Base-by-base conservation (phyloP, 352 stramenopile genomes). In the Phytopythium delawarense region DNA sequence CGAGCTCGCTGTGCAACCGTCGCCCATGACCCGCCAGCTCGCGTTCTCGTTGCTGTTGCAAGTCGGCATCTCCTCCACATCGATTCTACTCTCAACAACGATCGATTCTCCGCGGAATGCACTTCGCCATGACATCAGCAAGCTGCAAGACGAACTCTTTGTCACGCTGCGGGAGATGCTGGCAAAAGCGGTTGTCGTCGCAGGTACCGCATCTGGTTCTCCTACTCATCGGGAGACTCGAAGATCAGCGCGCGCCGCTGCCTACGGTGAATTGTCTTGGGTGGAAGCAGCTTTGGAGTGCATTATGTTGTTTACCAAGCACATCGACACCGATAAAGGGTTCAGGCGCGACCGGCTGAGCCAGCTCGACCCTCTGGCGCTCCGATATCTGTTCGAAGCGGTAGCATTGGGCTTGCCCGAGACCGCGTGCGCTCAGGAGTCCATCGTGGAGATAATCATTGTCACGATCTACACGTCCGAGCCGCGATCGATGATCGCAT, bases 161-260 rank as follows among this genome's bases (percentile, higher is more conserved):
- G 64, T 65, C 12, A 25, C 81, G 40, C 66, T 84, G 35, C 44
- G 67, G 42, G 75, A 87, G 46, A 87, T 84, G 75, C 39, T 87
- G 20, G 59, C 53, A 34, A 87, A 83, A 30, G 66, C 70, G 0
- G 69, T 80, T 1, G 64, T 78, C 8, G 64, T 87, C 21, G 74
- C 68, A 1, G 65, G 64, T 45, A 70, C 66, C 0, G 63, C 70
- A 23, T 44, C 63, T 21, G 39, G 20, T 25, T 51, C 28, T 4
- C 34, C 64, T 16, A 12, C 48, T 8, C 37, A 25, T 32, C 42
- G 35, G 5, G 16, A 9, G n/a, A 11, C 25, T 21, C 18, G 30
- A 51, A 44, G 1, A 53, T 45, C n/a, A 34, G 12, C 21, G 60
- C 30, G 53, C 34, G 21, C n/a, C 16, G 30, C 13, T 39, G 40